phyloP scores from a whole-genome alignment of 108 stramenopile genomes.

The Craspedostauros australis region DNA sequence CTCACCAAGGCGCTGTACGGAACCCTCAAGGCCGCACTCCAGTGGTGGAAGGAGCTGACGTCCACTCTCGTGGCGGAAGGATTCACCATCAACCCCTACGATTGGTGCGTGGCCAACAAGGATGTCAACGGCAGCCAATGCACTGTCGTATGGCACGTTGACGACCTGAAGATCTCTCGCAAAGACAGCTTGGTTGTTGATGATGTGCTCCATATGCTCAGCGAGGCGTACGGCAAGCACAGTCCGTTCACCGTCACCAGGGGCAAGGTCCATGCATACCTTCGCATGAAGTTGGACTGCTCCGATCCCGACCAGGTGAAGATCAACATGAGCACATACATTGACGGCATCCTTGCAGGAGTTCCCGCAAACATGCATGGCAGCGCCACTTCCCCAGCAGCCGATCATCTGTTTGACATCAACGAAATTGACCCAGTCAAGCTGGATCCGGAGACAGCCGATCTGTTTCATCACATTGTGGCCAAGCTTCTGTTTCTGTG shows the following conservation, averaged over 20 bases:
- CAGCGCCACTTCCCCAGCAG: neutral
- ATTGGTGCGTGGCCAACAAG: constrained; percentile 38
- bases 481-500: constrained; percentile 20
- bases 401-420: constrained; percentile 10
- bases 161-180: constrained; percentile 44
- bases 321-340: constrained; percentile 18
- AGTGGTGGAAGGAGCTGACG: constrained; percentile 21
- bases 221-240: constrained; percentile 11
- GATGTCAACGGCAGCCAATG: constrained; percentile 30
- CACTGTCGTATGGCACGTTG: constrained; percentile 40
- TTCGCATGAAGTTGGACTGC: constrained; percentile 32
- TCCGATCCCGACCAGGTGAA: neutral
- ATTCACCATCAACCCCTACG: constrained; percentile 31
- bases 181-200: constrained; percentile 6
- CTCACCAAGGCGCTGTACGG: constrained; percentile 31
- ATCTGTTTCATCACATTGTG: constrained; percentile 12
- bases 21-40: constrained; percentile 13
- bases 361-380: constrained; percentile 2
- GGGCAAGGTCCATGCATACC: constrained; percentile 28
- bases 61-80: constrained; percentile 7
- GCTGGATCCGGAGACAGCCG: neutral
- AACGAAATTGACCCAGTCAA: constrained; percentile 5
- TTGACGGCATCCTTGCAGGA: constrained; percentile 10
- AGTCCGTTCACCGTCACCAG: constrained; percentile 5
- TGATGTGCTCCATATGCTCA: neutral